Evolutionary conservation across 108 stramenopile genomes (phyloP).

Genomic region (Bacterosira constricta): DNA sequence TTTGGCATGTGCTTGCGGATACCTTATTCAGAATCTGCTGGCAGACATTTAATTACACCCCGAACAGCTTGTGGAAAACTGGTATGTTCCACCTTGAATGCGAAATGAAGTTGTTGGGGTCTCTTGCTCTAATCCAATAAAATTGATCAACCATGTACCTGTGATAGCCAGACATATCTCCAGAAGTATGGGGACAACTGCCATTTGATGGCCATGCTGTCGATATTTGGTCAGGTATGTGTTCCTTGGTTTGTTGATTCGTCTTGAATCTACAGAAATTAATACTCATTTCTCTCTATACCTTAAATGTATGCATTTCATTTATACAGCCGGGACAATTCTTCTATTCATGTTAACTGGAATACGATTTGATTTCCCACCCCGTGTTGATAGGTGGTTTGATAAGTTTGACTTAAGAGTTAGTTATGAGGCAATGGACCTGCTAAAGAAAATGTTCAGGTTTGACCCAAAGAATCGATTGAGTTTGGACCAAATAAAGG

Average conservation of each 20-base stretch:
- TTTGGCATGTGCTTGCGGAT: constrained; percentile 87
- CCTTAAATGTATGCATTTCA: not conserved
- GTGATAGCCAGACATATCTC: constrained; percentile 56
- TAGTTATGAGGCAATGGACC: constrained; percentile 46
- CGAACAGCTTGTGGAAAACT: constrained; percentile 60
- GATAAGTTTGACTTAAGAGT: constrained; percentile 21
- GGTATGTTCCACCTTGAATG: not conserved
- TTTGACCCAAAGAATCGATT: constrained; percentile 38
- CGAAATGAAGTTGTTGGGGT: not conserved
- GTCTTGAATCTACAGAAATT: too few relatives aligned
- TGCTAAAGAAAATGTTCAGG: constrained; percentile 41
- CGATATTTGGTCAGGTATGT: constrained; percentile 59
- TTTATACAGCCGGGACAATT: constrained; percentile 47
- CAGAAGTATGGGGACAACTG: constrained; percentile 43
- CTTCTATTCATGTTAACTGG: constrained; percentile 67
- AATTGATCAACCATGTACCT: not conserved
- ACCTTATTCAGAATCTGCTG: constrained; percentile 47
- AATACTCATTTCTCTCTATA: not conserved
- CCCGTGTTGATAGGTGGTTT: constrained; percentile 24
- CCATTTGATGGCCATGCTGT: constrained; percentile 64
- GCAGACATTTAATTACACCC: constrained; percentile 32
- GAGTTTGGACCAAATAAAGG: constrained; percentile 30
- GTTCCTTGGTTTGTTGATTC: not conserved
- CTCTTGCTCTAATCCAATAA: not conserved
- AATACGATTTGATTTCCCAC: constrained; percentile 11